Evolutionary conservation across 106 monocot species (phyloP), one percentile per base, ranked within the genome.

Genomic region (Vanilla planifolia): DNA sequence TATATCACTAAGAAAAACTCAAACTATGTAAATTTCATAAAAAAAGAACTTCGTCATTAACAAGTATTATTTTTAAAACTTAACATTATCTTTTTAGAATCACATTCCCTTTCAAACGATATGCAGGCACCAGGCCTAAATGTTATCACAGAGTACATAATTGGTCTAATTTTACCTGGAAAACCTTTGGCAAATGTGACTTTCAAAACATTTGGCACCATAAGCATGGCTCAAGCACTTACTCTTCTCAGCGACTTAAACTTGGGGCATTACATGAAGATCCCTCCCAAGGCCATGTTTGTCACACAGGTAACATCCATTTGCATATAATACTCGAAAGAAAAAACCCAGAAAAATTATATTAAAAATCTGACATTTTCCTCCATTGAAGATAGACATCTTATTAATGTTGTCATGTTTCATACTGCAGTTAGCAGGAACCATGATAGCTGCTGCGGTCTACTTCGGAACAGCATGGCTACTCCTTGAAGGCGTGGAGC

Each of bases 231-330:
- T 23, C 89, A 95, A 16, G 86, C 95, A 0, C 82, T 89, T 17
- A 37, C 71, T 5, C 80, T 95, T 53, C 66, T 95, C 2, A 44
- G 65, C 1, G 95, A 90, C 57, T 73, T 95, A 65, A 95, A 95
- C 68, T 70, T 95, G 13, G 95, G 95, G 0, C 78, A 84, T 43
- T 95, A 90, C 80, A 90, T 95, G 95, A 95, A 95, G 62, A 95
- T 95, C 11, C 95, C 95, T 6, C 95, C 94, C 0, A 75, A 80
- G 40, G 69, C 83, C 33, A 95, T 95, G 95, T 95, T 83, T 73
- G 58, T 68, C 23, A 80, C 83, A 33, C 89, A 92, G 83, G 89
- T 89, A 42, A 53, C 45, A 27, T 8, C 15, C 30, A 28, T 15
- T 28, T 24, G 13, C 28, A 9, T 9, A 30, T 29, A 28, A 52